These are phyloP conservation scores for Thozetella sp. DNA, from an alignment of 495 filamentous ascomycete species.

Conservation along the genomic window DNA sequence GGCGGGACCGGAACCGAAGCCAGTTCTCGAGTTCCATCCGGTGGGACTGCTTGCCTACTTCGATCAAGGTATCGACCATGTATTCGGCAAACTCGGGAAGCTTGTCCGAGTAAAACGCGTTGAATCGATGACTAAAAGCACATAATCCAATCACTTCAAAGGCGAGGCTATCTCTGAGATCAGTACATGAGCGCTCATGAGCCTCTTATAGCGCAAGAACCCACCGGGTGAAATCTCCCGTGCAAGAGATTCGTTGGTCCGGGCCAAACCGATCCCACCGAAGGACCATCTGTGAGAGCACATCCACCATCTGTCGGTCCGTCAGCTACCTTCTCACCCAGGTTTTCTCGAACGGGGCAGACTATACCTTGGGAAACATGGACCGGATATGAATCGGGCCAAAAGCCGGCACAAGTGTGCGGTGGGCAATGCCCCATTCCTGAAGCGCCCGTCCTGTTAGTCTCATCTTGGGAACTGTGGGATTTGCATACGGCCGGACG, in stretches of 20 bases:
- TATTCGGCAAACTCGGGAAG: constrained; percentile 59
- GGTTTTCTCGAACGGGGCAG: neutral
- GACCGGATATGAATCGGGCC: constrained; percentile 58
- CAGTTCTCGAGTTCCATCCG: constrained; percentile 46
- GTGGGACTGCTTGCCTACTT: constrained; percentile 43
- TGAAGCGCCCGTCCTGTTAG: constrained; percentile 33
- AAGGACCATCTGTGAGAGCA: constrained; percentile 57
- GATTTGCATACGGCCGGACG: no score
- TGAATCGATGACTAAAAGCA: constrained; percentile 65
- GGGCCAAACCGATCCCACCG: constrained; percentile 63
- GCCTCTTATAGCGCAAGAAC: constrained; percentile 17
- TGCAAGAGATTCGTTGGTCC: constrained; percentile 44
- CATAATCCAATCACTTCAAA: constrained; percentile 66
- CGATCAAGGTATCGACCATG: constrained; percentile 52
- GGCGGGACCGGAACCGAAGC: constrained; percentile 43
- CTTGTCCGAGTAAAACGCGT: constrained; percentile 62
- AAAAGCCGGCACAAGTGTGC: constrained; percentile 59
- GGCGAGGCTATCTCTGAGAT: constrained; percentile 51
- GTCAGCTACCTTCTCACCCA: neutral
- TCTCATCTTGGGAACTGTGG: no score
- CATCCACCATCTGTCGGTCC: constrained; percentile 56
- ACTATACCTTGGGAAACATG: constrained; percentile 47
- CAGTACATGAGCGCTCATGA: constrained; percentile 39
- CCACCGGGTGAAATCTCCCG: constrained; percentile 63
- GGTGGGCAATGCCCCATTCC: constrained; percentile 60